A percentile compares a stretch with the other conserved stretches of the same genome.
Evolutionary conservation across 306 rosid species (phyloP).

Genomic region (Lathyrus oleraceus): DNA sequence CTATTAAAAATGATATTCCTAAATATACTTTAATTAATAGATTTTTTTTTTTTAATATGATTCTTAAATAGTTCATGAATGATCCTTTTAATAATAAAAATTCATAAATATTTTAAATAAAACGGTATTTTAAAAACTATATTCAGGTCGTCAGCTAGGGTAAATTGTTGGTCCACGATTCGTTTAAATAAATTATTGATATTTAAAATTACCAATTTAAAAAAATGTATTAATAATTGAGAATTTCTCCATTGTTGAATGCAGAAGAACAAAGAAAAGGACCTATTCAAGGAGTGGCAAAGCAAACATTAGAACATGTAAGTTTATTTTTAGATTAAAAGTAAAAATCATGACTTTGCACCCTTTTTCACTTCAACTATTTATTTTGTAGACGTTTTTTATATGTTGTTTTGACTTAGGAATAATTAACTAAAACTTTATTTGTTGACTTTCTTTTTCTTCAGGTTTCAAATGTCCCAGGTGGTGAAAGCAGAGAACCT

Average conservation of each 20-base stretch:
- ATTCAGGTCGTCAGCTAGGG: too few relatives aligned
- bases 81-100: too few relatives aligned
- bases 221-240: background rate
- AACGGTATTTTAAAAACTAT: too few relatives aligned
- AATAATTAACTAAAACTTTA: background rate
- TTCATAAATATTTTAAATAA: too few relatives aligned
- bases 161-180: too few relatives aligned
- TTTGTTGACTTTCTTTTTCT: constrained; percentile 34
- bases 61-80: too few relatives aligned
- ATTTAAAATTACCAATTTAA: too few relatives aligned
- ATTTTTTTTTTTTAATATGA: too few relatives aligned
- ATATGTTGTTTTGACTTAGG: background rate
- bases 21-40: too few relatives aligned
- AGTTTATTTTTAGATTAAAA: constrained; percentile 8
- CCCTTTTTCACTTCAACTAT: background rate
- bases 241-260: background rate
- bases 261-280: constrained; percentile 28
- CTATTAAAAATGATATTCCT: too few relatives aligned
- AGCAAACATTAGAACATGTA: constrained; percentile 29
- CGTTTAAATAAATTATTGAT: too few relatives aligned
- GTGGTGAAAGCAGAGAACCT: constrained; percentile 30
- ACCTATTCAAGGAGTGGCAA: constrained; percentile 26
- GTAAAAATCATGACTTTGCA: background rate
- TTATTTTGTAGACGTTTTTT: background rate
- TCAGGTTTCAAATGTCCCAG: constrained; percentile 43